Evolutionary conservation across 176 grass and related monocot species (phyloP).

Genomic region (Calamus simplicifolius): DNA sequence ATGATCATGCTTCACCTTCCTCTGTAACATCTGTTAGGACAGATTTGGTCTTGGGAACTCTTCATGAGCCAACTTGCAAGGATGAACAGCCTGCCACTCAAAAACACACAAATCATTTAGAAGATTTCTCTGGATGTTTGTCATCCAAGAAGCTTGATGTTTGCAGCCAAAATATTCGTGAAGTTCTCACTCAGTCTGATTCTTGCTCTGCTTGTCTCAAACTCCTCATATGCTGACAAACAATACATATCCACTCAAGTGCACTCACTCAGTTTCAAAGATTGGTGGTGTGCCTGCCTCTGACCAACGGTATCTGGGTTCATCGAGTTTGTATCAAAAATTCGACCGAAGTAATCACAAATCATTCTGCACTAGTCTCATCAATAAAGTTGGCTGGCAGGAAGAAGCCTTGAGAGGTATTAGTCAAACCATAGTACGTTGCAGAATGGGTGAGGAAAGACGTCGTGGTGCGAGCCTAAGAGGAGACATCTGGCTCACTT

Average conservation of each 20-base stretch:
- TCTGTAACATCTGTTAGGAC: constrained; percentile 51
- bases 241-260: constrained; percentile 17
- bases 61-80: constrained; percentile 35
- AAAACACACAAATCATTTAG: constrained; percentile 19
- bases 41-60: constrained; percentile 77
- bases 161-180: constrained; percentile 26
- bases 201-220: constrained; percentile 19
- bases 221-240: constrained; percentile 13
- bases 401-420: constrained; percentile 71
- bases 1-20: constrained; percentile 39
- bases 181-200: constrained; percentile 24
- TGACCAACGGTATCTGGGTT: constrained; percentile 37
- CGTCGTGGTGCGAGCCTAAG: constrained; percentile 34
- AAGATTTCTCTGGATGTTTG: constrained; percentile 15
- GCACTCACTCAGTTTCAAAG: constrained; percentile 25
- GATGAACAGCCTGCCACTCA: constrained; percentile 14
- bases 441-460: constrained; percentile 18
- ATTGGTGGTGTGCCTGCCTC: constrained; percentile 33
- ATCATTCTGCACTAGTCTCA: constrained; percentile 39
- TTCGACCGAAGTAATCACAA: constrained; percentile 68
- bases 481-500: constrained; percentile 80
- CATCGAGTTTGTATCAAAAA: constrained; percentile 23
- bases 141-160: constrained; percentile 31
- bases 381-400: constrained; percentile 69
- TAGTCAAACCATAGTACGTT: constrained; percentile 37